Percentiles rank a stretch among this genome's conserved stretches.
phyloP scores from a whole-genome alignment of 768 basidiomycete species.

The Podaxis pistillaris region DNA sequence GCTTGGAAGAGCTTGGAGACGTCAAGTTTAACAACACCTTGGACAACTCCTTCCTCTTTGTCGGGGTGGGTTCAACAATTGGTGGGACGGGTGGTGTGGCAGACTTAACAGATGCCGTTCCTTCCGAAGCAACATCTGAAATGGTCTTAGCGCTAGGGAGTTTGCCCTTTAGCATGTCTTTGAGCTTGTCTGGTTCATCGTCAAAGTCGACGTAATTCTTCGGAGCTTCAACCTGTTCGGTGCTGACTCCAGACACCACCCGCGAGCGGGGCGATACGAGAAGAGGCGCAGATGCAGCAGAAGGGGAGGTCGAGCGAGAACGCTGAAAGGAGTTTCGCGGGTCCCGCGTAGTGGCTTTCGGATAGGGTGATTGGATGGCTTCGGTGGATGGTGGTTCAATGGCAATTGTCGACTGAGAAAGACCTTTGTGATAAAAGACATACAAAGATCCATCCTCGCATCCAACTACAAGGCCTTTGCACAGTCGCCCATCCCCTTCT shows the following conservation, averaged over 20 bases:
- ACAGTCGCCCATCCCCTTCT: slow-evolving; percentile 14
- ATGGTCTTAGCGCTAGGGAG: slow-evolving; percentile 37
- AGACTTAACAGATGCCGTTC: slow-evolving; percentile 18
- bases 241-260: slow-evolving; percentile 70
- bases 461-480: slow-evolving; percentile 34
- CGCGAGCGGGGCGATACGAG: slow-evolving; percentile 54
- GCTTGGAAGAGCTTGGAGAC: slow-evolving; percentile 36
- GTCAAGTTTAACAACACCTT: slow-evolving; percentile 46
- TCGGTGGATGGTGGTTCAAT: slow-evolving; percentile 18
- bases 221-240: slow-evolving; percentile 71
- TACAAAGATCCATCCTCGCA: slow-evolving; percentile 45
- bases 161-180: slow-evolving; percentile 64
- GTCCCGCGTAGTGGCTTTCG: slow-evolving; percentile 21
- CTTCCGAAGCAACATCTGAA: slow-evolving; percentile 24
- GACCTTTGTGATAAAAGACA: slow-evolving; percentile 30
- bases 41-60: slow-evolving; percentile 33
- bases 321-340: slow-evolving; percentile 24
- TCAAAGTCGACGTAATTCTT: slow-evolving; percentile 82
- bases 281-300: slow-evolving; percentile 43
- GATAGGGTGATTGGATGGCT: slow-evolving; percentile 19
- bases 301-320: slow-evolving; percentile 37
- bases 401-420: slow-evolving; percentile 8
- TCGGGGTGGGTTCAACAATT: slow-evolving; percentile 23
- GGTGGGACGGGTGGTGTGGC: slow-evolving; percentile 26
- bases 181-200: slow-evolving; percentile 74